A percentile compares a stretch with the other conserved stretches of the same genome.
phyloP scores from a whole-genome alignment of 2,329 filamentous ascomycete species.

The Mariannaea sp. region DNA sequence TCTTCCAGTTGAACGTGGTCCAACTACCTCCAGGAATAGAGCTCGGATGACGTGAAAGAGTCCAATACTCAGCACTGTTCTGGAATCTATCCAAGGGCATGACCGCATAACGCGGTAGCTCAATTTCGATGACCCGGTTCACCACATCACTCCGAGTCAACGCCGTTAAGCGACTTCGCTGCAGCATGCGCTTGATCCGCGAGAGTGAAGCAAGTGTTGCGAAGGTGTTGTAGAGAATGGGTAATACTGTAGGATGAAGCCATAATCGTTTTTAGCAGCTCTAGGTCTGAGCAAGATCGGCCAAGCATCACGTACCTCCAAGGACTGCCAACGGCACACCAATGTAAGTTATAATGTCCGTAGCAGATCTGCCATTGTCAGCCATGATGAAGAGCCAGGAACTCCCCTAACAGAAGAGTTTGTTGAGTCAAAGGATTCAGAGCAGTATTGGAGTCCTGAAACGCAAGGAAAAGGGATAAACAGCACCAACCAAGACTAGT shows the following conservation, averaged over 20 bases:
- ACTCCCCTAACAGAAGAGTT: not conserved
- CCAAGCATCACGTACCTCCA: conserved; percentile 41
- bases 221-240: conserved; percentile 69
- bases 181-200: conserved; percentile 63
- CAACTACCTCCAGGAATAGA: conserved; percentile 64
- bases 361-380: conserved; percentile 44
- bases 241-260: conserved; percentile 50
- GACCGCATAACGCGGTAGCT: conserved; percentile 67
- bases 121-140: conserved; percentile 69
- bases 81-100: conserved; percentile 62
- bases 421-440: not conserved
- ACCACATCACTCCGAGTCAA: conserved; percentile 67
- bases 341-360: conserved; percentile 60
- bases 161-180: conserved; percentile 60
- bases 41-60: conserved; percentile 55
- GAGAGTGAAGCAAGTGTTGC: conserved; percentile 63
- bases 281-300: not conserved
- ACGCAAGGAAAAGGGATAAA: conserved; percentile 15
- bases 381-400: conserved; percentile 27
- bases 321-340: conserved; percentile 63
- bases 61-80: conserved; percentile 62
- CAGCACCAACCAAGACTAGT: conserved; percentile 14
- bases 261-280: not conserved
- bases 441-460: conserved; percentile 6
- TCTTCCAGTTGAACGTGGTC: conserved; percentile 70